Evolutionary conservation across 1,139 yeast genomes (phyloP), one percentile per base, ranked within the genome.

Genomic region (Yamadazyma atlantica): DNA sequence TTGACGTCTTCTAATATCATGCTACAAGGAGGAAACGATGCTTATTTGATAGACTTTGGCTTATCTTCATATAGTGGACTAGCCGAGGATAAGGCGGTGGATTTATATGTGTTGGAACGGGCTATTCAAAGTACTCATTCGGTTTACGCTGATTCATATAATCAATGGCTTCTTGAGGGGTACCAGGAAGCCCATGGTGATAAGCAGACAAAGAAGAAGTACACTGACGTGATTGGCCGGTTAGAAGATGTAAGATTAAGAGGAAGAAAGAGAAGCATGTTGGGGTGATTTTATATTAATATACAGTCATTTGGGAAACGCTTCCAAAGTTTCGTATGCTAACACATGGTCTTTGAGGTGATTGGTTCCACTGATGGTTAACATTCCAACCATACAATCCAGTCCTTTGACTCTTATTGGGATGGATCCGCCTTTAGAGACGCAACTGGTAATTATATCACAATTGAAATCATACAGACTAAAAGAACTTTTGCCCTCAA

Each of bases 21-120:
- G 34, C 58, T 90, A 9, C 38, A 42, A 13, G 19, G 19, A 5
- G 36, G 33, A 2, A 60, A 62, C 53, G 57, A 51, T 6, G 88
- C 95, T 0, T 76, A 72, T 30, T 63, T 92, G 52, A 94, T 94
- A 42, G 99, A 94, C 55, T 92, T 94, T 62, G 99, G 99, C 0
- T 71, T 94, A 14, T 80, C 86, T 4, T 79, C 89, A n/a, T 81
- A 82, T 41, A 81, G 95, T 1, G 75, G 78, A 0, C 57, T 88
- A 45, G 75, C 86, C 0, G 98, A 94, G 53, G 97, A 92, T 56
- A 89, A 88, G 58, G 97, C 98, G 2, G 98, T 94, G 12, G 99
- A 94, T 58, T 60, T 94, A 42, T 94, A 92, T 54, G 97, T 94
- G 8, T 66, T 94, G 45, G 98, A 94, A 58, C 71, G 97, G 51